Conservation (phyloP, 2,329 filamentous ascomycete genomes). For the Colletotrichum camelliae region DNA sequence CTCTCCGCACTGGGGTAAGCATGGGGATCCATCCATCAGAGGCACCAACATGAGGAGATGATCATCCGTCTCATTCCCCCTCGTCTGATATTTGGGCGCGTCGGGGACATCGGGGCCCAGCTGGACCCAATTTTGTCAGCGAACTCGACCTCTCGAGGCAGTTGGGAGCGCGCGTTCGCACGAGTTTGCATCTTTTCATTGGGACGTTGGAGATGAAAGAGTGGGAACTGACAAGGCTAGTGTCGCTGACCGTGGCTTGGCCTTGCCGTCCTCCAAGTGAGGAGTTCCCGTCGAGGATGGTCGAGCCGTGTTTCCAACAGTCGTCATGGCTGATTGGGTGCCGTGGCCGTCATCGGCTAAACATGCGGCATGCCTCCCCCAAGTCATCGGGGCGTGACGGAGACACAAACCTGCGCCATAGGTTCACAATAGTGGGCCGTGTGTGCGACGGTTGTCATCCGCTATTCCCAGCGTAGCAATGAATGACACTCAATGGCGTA, state of each 20-base stretch:
- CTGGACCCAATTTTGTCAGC: neutral
- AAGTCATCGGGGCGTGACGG: neutral
- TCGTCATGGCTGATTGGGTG: neutral
- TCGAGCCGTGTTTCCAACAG: neutral
- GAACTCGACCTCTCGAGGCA: neutral
- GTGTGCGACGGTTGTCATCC: neutral
- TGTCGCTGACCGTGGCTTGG: neutral
- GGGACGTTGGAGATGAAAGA: neutral
- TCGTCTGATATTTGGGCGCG: neutral
- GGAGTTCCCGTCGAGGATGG: neutral
- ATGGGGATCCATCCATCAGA: neutral
- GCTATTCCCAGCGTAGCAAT: neutral
- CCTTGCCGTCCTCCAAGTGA: neutral
- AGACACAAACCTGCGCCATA: neutral
- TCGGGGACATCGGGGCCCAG: neutral
- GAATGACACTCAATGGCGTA: neutral
- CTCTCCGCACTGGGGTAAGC: neutral
- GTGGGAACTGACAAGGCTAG: neutral
- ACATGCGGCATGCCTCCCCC: neutral
- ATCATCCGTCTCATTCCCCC: neutral
- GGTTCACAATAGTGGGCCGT: neutral
- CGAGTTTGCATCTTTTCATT: neutral
- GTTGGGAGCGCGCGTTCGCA: neutral
- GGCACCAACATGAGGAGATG: neutral
- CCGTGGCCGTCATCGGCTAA: neutral